phyloP scores from a whole-genome alignment of 73 alveolate genomes.

The Paramecium tetraurelia region DNA sequence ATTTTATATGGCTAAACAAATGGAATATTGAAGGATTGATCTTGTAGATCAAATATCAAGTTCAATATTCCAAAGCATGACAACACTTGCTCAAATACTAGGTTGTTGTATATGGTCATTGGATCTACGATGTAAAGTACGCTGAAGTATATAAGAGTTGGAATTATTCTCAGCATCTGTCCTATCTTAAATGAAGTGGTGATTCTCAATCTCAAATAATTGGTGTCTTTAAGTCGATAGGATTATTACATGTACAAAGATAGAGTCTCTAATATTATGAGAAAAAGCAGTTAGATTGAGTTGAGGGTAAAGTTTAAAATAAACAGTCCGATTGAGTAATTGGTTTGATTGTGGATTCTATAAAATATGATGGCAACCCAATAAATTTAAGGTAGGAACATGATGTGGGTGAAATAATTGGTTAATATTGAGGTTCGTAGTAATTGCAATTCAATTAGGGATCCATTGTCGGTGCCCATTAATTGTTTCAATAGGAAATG shows the following conservation, averaged over 20 bases:
- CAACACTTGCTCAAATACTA: not conserved
- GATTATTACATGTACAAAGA: slow-evolving; percentile 8
- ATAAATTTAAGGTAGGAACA: not conserved
- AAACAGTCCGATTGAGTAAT: not conserved
- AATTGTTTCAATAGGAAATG: slow-evolving; percentile 1
- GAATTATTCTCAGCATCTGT: not conserved
- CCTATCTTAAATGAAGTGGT: not conserved
- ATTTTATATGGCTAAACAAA: not conserved
- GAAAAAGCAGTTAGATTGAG: not conserved
- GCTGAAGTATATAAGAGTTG: not conserved
- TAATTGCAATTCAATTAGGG: not conserved
- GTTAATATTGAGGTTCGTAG: not conserved
- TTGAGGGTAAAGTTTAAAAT: not conserved
- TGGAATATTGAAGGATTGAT: not conserved
- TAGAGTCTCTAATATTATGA: not conserved
- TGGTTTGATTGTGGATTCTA: not conserved
- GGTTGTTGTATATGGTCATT: not conserved
- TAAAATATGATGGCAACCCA: not conserved
- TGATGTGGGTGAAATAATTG: not conserved
- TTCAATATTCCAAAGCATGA: not conserved
- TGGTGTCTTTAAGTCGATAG: not conserved
- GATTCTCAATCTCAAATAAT: not conserved
- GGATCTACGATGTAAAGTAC: not conserved
- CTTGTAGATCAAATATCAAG: not conserved
- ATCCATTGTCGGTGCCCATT: not conserved